Percentiles rank a stretch among this genome's conserved stretches.
Conservation (phyloP, 148 eudicot species). For the Bassia scoparia region DNA sequence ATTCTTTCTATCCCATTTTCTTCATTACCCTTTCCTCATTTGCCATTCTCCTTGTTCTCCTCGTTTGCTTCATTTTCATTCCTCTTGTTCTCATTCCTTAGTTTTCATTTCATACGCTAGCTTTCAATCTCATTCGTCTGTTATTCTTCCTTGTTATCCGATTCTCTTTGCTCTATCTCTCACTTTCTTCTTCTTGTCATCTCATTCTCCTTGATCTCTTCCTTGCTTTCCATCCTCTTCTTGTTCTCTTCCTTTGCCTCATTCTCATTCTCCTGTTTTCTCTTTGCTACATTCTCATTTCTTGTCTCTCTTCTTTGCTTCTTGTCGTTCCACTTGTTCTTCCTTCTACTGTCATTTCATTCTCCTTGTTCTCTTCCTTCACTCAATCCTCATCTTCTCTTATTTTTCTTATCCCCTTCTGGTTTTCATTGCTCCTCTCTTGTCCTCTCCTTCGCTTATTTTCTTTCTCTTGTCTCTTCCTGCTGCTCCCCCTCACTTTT, state of each 20-base stretch:
- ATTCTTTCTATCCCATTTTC: background rate
- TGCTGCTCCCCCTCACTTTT: conserved; percentile 12
- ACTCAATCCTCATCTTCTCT: conserved; percentile 30
- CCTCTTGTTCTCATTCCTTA: conserved; percentile 7
- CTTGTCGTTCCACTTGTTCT: conserved; percentile 8
- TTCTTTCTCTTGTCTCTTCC: conserved; percentile 17
- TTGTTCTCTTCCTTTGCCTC: conserved; percentile 20
- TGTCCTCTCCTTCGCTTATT: conserved; percentile 1
- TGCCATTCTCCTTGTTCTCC: conserved; percentile 10
- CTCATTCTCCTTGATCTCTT: conserved; percentile 14
- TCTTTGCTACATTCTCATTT: too few species aligned
- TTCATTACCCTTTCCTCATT: conserved; percentile 7
- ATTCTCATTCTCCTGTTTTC: conserved; percentile 1
- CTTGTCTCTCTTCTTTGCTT: conserved; percentile 16
- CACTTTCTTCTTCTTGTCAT: conserved; percentile 15
- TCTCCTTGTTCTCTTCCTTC: conserved; percentile 14
- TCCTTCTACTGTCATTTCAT: conserved; percentile 16
- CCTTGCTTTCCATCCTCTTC: conserved; percentile 3
- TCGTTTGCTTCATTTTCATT: conserved; percentile 14
- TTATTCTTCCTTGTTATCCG: too few species aligned
- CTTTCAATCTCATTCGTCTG: conserved; percentile 8
- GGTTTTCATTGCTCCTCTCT: conserved; percentile 18
- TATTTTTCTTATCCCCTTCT: conserved; percentile 24
- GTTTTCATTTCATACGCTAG: conserved; percentile 27
- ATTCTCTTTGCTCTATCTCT: conserved; percentile 7